Evolutionary conservation across 495 filamentous ascomycete species (phyloP).

Genomic region (Penicillium bialowiezense): DNA sequence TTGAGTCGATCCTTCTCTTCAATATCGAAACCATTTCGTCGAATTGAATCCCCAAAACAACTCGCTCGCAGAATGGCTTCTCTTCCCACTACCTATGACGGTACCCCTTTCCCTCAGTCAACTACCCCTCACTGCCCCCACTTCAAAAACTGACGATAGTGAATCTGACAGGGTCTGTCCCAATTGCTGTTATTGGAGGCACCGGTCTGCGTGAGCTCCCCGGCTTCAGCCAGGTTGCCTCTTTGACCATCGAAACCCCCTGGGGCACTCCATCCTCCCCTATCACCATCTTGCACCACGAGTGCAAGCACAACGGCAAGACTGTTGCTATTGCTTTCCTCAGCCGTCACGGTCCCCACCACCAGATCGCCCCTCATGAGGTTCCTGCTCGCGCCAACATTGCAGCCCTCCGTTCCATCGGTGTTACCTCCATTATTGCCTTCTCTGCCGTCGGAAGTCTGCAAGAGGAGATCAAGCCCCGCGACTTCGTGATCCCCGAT

Average conservation of each 20-base stretch:
- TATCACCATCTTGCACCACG: conserved; percentile 84
- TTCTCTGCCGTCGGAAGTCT: conserved; percentile 95
- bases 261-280: conserved; percentile 91
- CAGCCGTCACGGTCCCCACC: conserved; percentile 83
- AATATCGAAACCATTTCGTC: conserved; percentile 29
- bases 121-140: conserved; percentile 18
- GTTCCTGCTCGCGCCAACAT: conserved; percentile 91
- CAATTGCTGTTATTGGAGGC: conserved; percentile 94
- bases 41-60: conserved; percentile 36
- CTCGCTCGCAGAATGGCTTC: conserved; percentile 50
- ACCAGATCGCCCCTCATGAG: conserved; percentile 89
- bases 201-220: conserved; percentile 76
- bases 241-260: conserved; percentile 70
- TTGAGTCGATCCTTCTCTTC: conserved; percentile 23
- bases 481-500: conserved; percentile 94
- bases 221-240: conserved; percentile 78
- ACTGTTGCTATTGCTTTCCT: conserved; percentile 84
- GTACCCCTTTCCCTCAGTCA: conserved; percentile 27
- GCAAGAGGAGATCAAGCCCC: conserved; percentile 84
- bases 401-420: conserved; percentile 83
- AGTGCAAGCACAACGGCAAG: conserved; percentile 52
- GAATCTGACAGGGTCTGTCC: conserved; percentile 61
- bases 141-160: conserved; percentile 12
- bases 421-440: conserved; percentile 85
- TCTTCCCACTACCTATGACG: conserved; percentile 54